These are phyloP conservation scores for Dorcoceras hygrometricum DNA, from an alignment of 257 asterid species.

Conservation along the genomic window DNA sequence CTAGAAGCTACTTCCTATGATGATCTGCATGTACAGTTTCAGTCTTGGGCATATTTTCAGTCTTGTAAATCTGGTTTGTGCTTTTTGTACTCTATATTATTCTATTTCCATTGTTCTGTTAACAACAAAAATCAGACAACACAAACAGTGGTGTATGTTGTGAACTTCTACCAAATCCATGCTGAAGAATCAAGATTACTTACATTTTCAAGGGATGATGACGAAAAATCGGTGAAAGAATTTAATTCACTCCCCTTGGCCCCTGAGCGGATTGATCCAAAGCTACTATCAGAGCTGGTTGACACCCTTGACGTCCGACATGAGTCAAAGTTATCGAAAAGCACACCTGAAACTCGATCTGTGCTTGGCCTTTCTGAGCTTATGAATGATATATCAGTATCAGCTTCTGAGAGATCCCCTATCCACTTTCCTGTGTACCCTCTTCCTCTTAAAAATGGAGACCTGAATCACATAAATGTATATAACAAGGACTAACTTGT, in stretches of 20 bases:
- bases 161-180: background rate
- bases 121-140: background rate
- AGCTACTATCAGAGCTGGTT: slow-evolving; percentile 59
- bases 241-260: slow-evolving; percentile 43
- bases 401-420: slow-evolving; percentile 40
- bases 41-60: background rate
- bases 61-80: background rate
- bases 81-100: background rate
- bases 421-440: slow-evolving; percentile 35
- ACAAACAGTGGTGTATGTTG: no score
- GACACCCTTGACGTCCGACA: slow-evolving; percentile 45
- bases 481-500: background rate
- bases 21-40: background rate
- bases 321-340: slow-evolving; percentile 39
- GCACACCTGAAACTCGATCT: slow-evolving; percentile 34
- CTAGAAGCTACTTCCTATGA: background rate
- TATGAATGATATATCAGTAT: slow-evolving; percentile 57
- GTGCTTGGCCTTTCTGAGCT: slow-evolving; percentile 61
- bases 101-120: background rate
- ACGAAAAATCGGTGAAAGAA: slow-evolving; percentile 49
- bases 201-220: slow-evolving; percentile 71
- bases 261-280: slow-evolving; percentile 43
- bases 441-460: slow-evolving; percentile 36
- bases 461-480: slow-evolving; percentile 31
- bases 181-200: slow-evolving; percentile 17